Conservation (phyloP, 192 early-diverging fungal species). For the Jimgerdemannia lactiflua region DNA sequence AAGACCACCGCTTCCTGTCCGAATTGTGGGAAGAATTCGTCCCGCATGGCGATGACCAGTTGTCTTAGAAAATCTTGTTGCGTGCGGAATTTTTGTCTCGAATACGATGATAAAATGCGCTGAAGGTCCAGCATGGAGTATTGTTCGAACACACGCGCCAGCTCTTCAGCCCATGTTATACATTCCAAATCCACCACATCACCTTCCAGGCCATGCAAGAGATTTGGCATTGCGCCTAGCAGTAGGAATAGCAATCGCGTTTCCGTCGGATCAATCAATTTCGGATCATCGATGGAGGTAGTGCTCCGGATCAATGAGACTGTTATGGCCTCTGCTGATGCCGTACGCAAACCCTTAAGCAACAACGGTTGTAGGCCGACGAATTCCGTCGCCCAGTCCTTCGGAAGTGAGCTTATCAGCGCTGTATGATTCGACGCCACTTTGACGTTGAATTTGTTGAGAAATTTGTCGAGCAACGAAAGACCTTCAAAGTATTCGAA, state of each 20-base stretch:
- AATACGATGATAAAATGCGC: constrained; percentile 54
- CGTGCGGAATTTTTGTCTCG: constrained; percentile 60
- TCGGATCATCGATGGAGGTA: constrained; percentile 49
- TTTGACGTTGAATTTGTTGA: constrained; percentile 47
- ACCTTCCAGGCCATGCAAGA: constrained; percentile 66
- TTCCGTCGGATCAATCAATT: constrained; percentile 59
- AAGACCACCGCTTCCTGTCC: constrained; percentile 60
- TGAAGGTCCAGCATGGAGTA: constrained; percentile 45
- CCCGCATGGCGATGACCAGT: constrained; percentile 51
- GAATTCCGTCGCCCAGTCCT: constrained; percentile 75
- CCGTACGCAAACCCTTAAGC: constrained; percentile 64
- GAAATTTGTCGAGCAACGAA: constrained; percentile 58
- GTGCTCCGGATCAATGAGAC: constrained; percentile 57
- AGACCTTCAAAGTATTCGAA: constrained; percentile 75
- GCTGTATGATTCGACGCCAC: neutral
- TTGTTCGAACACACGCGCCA: constrained; percentile 48
- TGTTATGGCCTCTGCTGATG: constrained; percentile 49
- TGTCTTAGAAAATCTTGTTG: constrained; percentile 78
- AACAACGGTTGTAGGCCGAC: constrained; percentile 72
- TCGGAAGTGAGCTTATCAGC: constrained; percentile 45
- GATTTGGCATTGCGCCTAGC: constrained; percentile 63
- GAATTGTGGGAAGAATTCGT: constrained; percentile 61
- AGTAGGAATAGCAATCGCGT: constrained; percentile 60
- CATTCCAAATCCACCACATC: constrained; percentile 43
- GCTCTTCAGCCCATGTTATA: constrained; percentile 44